A percentile compares a stretch with the other conserved stretches of the same genome.
phyloP scores from a whole-genome alignment of 2,329 filamentous ascomycete species.

The Pseudogymnoascus sp. region DNA sequence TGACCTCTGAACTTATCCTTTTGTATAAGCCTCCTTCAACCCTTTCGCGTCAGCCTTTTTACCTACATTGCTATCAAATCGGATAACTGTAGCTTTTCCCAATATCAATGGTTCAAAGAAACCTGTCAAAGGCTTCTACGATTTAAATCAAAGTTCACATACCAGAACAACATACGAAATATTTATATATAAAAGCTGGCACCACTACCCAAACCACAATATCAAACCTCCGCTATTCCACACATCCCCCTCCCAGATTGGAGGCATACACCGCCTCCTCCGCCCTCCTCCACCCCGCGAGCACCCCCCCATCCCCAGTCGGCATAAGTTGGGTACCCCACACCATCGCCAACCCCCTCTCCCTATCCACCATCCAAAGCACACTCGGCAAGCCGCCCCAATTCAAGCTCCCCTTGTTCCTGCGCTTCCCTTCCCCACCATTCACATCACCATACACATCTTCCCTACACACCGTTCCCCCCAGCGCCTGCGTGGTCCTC shows the following conservation, averaged over 20 bases:
- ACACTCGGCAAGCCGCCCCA: slow-evolving; percentile 69
- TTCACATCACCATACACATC: slow-evolving; percentile 98
- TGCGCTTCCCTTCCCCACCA: slow-evolving; percentile 83
- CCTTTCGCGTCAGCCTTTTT: too few species aligned
- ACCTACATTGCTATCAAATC: too few species aligned
- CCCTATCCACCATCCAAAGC: slow-evolving; percentile 89
- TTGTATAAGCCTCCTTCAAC: too few species aligned
- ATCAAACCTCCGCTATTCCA: too few species aligned
- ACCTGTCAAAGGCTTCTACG: too few species aligned
- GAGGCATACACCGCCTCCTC: neutral
- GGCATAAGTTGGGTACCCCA: slow-evolving; percentile 19
- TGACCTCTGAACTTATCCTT: too few species aligned
- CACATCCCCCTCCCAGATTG: neutral
- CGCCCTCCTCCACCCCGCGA: neutral
- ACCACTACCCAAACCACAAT: too few species aligned
- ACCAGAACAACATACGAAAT: too few species aligned
- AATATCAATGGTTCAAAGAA: too few species aligned
- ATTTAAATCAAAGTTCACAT: too few species aligned
- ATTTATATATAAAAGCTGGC: too few species aligned
- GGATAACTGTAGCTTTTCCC: too few species aligned
- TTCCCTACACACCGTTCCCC: slow-evolving; percentile 89
- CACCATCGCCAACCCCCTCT: slow-evolving; percentile 68
- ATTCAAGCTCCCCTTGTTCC: slow-evolving; percentile 85
- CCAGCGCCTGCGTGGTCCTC: slow-evolving; percentile 87
- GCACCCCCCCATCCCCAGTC: neutral